Evolutionary conservation across 106 monocot species (phyloP), one percentile per base, ranked within the genome.

Genomic region (Platanthera guangdongensis): DNA sequence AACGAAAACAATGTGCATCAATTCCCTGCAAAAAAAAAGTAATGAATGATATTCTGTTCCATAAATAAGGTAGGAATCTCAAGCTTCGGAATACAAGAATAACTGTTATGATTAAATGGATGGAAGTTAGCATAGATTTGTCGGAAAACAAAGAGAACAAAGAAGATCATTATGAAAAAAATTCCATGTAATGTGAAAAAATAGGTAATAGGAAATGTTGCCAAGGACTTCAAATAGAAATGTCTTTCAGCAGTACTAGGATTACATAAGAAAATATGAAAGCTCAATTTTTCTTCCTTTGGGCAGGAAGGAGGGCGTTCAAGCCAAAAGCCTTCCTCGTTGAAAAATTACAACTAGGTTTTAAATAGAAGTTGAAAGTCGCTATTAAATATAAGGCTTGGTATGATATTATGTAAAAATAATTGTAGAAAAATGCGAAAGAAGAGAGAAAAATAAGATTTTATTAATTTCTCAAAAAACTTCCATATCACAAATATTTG

Each of bases 1-100:
- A 51, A 97, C 96, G 71, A 97, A 89, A 73, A 97, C 96, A 78
- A 97, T 97, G 82, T 97, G 87, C 89, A 91, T 97, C 73, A 81
- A 88, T 57, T 87, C 88, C 91, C 96, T 97, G 93, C 82, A 90
- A 78, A 18, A 81, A 28, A 10, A 39, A 67, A 3, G 6, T 30
- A 67, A 39, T 67, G 25, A 67, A 67, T 67, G 67, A 60, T 7
- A 16, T 60, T 21, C 14, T 4, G 39, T 39, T 39, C 39, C 39
- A 39, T 39, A 39, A 53, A 53, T 53, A 53, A 53, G 52, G 13
- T 53, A 53, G 14, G 3, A 3, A 13, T 53, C 13, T 53, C 14
- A 53, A 53, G 52, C 52, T 53, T 3, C 52, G 13, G 9, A 2
- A 53, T 4, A 53, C 52, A 53, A 53, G 13, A 53, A 53, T 9